Conservation (phyloP, 2,329 filamentous ascomycete genomes). For the Hymenoscyphus infarciens region DNA sequence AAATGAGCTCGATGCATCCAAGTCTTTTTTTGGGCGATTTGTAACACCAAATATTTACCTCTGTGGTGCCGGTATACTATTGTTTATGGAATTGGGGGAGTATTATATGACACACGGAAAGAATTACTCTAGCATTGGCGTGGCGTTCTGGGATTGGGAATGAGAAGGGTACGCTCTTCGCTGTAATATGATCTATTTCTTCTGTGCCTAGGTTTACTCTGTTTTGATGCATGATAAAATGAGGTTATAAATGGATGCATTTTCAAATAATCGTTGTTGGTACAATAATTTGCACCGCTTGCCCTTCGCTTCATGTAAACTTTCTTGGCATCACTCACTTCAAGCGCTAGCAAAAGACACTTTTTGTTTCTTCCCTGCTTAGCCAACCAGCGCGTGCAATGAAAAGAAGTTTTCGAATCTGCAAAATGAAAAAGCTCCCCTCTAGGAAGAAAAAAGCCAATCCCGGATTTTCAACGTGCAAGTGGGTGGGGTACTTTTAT, state of each 20-base stretch:
- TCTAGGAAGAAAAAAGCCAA: too few species aligned
- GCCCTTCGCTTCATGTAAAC: too few species aligned
- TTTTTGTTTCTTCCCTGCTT: too few species aligned
- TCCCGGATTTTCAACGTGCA: too few species aligned
- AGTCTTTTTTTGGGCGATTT: constrained; percentile 2
- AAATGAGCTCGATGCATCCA: neutral
- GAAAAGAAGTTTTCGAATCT: too few species aligned
- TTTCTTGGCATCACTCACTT: too few species aligned
- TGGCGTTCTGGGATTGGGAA: constrained; percentile 7
- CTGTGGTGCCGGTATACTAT: constrained; percentile 3
- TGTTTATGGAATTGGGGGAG: neutral
- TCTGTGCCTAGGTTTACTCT: neutral
- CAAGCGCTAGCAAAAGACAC: too few species aligned
- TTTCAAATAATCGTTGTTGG: too few species aligned
- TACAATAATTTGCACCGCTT: too few species aligned
- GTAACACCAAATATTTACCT: constrained; percentile 6
- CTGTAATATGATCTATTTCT: neutral
- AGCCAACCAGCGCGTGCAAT: too few species aligned
- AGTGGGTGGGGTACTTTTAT: too few species aligned
- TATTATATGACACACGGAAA: constrained; percentile 1
- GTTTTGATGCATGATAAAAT: neutral
- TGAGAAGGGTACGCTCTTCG: constrained; percentile 1
- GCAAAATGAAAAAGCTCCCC: too few species aligned
- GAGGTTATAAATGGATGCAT: neutral
- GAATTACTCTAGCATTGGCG: neutral